Percentiles rank a stretch among this genome's conserved stretches.
Evolutionary conservation across 2,329 filamentous ascomycete genomes (phyloP).

Genomic region (Aureobasidium sp.): DNA sequence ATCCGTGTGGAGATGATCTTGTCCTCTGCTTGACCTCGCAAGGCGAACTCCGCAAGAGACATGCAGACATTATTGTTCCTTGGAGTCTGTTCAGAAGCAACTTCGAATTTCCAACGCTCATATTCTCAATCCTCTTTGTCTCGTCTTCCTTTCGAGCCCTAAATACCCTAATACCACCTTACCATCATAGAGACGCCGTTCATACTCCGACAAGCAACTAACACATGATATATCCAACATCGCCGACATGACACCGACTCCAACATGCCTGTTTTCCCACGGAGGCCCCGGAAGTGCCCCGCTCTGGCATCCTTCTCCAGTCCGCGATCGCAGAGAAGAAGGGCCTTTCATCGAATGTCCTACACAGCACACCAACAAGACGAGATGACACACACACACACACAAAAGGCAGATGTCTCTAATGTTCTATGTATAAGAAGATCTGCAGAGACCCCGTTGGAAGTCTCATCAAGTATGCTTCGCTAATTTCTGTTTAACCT

Average conservation of each 20-base stretch:
- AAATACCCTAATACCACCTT: background rate
- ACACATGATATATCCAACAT: background rate
- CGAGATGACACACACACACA: no score
- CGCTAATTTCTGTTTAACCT: conserved; percentile 1
- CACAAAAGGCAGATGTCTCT: no score
- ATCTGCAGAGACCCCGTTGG: background rate
- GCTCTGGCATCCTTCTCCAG: conserved; percentile 8
- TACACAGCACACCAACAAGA: no score
- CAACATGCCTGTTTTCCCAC: background rate
- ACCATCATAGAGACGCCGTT: background rate
- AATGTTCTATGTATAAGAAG: background rate
- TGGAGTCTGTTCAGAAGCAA: no score
- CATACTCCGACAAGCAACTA: background rate
- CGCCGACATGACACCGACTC: conserved; percentile 12
- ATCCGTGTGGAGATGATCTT: no score
- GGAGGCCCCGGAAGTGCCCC: conserved; percentile 1
- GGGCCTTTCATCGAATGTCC: background rate
- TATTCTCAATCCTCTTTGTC: no score
- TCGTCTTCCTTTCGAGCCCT: no score
- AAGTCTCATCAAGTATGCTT: background rate
- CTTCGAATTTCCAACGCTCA: no score
- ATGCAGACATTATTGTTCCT: no score
- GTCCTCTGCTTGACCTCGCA: no score
- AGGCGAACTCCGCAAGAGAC: no score
- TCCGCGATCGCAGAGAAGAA: background rate